These are phyloP conservation scores for Calocera viscosa DNA, from an alignment of 768 basidiomycete genomes.

Conservation along the genomic window DNA sequence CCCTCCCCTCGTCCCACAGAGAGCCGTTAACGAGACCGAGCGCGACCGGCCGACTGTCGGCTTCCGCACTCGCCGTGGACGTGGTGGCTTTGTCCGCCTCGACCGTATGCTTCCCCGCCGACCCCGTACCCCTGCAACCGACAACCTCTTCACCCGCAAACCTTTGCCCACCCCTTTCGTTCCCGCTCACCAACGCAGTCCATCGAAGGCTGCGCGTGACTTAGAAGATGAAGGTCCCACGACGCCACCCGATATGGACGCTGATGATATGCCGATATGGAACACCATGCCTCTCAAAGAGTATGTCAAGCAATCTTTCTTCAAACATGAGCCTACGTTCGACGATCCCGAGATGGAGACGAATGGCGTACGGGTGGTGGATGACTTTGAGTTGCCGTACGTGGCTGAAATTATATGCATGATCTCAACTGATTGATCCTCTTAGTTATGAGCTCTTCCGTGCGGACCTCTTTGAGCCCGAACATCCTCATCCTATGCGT, in stretches of 20 bases:
- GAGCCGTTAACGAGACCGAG: neutral
- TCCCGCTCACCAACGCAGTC: neutral
- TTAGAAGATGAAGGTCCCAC: neutral
- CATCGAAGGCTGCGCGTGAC: neutral
- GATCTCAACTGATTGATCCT: neutral
- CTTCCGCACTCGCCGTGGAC: slow-evolving; percentile 6
- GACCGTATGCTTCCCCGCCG: neutral
- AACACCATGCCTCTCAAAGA: neutral
- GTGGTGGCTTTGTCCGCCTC: slow-evolving; percentile 4
- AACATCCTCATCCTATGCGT: neutral
- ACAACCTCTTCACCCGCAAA: slow-evolving; percentile 1
- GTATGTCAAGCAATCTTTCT: neutral
- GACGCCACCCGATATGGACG: neutral
- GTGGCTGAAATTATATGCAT: neutral
- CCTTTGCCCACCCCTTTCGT: neutral
- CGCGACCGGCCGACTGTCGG: neutral
- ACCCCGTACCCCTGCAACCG: neutral
- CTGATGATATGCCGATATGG: neutral
- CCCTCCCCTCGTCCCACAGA: neutral
- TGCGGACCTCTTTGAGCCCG: slow-evolving; percentile 1
- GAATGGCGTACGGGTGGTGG: neutral
- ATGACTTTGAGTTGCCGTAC: neutral
- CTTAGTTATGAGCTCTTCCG: slow-evolving; percentile 6
- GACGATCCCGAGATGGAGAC: neutral
- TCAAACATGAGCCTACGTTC: neutral